Evolutionary conservation across 1,284 basidiomycete genomes (phyloP).

Genomic region (Cryptococcus hybrid): DNA sequence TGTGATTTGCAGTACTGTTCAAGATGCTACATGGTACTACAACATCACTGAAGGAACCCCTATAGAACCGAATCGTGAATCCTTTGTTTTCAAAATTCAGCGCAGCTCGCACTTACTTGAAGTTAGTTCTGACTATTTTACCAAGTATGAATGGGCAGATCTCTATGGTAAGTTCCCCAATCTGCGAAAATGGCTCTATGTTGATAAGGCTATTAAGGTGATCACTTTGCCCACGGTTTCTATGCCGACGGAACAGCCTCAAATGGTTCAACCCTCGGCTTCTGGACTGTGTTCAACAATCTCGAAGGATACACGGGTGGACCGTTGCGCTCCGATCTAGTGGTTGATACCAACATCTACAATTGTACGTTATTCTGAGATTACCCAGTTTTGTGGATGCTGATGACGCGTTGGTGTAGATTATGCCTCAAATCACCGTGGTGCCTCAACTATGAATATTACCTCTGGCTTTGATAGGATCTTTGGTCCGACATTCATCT

Average conservation of each 20-base stretch:
- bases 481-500: conserved; percentile 32
- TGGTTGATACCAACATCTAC: conserved; percentile 6
- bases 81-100: too few species aligned
- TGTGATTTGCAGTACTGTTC: conserved; percentile 21
- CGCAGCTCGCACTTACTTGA: background rate
- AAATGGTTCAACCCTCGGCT: conserved; percentile 26
- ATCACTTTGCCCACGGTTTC: conserved; percentile 33
- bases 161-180: conserved; percentile 6
- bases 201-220: conserved; percentile 4
- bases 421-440: conserved; percentile 34
- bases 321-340: conserved; percentile 28
- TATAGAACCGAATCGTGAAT: background rate
- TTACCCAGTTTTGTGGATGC: background rate
- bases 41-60: conserved; percentile 11
- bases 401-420: background rate
- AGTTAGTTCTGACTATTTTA: conserved; percentile 32
- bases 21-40: conserved; percentile 43
- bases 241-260: background rate
- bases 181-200: background rate
- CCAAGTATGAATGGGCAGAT: conserved; percentile 35
- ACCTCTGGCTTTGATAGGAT: conserved; percentile 37
- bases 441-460: conserved; percentile 28
- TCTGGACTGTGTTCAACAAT: conserved; percentile 39
- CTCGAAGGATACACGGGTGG: conserved; percentile 36
- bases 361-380: background rate